A percentile compares a stretch with the other conserved stretches of the same genome.
Conservation (phyloP, 2,329 filamentous ascomycete genomes). For the Biscogniauxia mediterranea region DNA sequence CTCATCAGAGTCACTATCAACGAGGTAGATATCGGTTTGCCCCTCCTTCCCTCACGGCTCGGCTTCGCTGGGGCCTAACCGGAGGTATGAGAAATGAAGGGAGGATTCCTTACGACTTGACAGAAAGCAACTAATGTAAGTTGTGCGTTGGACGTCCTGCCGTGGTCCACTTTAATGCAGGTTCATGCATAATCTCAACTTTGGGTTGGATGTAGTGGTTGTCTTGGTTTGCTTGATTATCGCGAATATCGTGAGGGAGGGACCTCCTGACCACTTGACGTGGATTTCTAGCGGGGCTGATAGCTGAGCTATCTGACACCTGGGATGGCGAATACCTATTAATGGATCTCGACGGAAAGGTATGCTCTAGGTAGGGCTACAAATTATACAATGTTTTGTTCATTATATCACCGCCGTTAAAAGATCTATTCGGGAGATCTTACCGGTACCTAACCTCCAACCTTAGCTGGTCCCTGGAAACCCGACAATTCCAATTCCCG, state of each 20-base stretch:
- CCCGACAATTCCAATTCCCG: not conserved
- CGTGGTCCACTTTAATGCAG: slow-evolving; percentile 21
- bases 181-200: slow-evolving; percentile 23
- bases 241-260: slow-evolving; percentile 10
- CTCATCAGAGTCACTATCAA: too few species aligned
- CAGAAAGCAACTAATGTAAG: not conserved
- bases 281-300: slow-evolving; percentile 12
- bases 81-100: not conserved
- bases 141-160: slow-evolving; percentile 5
- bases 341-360: not conserved
- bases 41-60: not conserved
- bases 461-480: not conserved
- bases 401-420: not conserved
- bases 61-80: not conserved
- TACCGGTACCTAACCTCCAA: not conserved
- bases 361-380: not conserved
- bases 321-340: not conserved
- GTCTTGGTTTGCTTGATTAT: slow-evolving; percentile 16
- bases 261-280: not conserved
- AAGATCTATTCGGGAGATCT: not conserved
- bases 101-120: not conserved
- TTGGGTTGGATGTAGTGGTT: slow-evolving; percentile 16
- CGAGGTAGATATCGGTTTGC: not conserved
- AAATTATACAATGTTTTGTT: not conserved
- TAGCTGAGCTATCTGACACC: slow-evolving; percentile 3